Conservation (phyloP, 805 yeast genomes). For the Metschnikowia arizonensis region DNA sequence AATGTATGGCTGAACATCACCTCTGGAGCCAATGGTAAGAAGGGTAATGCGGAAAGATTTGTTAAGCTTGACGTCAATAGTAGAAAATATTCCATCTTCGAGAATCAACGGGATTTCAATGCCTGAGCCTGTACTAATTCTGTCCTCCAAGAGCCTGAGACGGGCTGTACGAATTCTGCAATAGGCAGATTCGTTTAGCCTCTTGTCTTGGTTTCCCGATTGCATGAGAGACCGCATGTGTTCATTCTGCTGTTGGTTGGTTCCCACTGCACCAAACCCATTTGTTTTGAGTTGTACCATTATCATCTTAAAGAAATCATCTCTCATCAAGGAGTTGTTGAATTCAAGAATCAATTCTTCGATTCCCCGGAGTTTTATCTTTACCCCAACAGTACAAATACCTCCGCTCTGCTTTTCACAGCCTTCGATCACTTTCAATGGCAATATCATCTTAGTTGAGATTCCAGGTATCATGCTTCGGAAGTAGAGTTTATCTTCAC, state of each 20-base stretch:
- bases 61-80: constrained; percentile 50
- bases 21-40: constrained; percentile 90
- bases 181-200: constrained; percentile 6
- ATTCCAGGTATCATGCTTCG: constrained; percentile 76
- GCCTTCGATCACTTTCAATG: constrained; percentile 66
- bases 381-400: constrained; percentile 56
- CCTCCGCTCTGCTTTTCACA: constrained; percentile 39
- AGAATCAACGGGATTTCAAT: constrained; percentile 63
- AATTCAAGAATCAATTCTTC: constrained; percentile 80
- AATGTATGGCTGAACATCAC: constrained; percentile 95
- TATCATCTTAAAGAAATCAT: constrained; percentile 62
- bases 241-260: constrained; percentile 6
- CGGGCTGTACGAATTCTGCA: constrained; percentile 51
- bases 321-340: constrained; percentile 56
- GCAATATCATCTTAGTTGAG: constrained; percentile 76
- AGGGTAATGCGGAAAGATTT: constrained; percentile 58
- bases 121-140: constrained; percentile 55
- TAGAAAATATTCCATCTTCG: constrained; percentile 57
- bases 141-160: constrained; percentile 63
- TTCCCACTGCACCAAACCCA: constrained; percentile 39
- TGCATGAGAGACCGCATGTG: constrained; percentile 8
- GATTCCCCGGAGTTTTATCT: constrained; percentile 64
- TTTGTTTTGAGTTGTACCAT: constrained; percentile 25
- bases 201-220: constrained; percentile 4
- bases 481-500: constrained; percentile 68